phyloP scores from a whole-genome alignment of 805 yeast species.

The Candida verbasci region DNA sequence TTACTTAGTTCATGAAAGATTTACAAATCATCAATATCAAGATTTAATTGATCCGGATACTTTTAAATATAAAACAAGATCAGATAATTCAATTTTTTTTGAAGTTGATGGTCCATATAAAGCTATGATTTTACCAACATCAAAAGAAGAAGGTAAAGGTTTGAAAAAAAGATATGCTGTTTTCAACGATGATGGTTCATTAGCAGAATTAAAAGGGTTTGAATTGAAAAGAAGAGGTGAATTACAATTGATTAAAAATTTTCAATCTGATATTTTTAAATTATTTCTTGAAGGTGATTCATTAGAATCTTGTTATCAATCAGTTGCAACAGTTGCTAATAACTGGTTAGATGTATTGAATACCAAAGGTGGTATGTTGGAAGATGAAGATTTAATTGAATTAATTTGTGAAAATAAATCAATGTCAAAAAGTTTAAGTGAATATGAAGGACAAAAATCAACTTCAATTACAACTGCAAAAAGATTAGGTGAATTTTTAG shows the following conservation, averaged over 20 bases:
- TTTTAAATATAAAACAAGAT: constrained; percentile 66
- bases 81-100: constrained; percentile 93
- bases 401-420: constrained; percentile 93
- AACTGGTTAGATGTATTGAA: constrained; percentile 95
- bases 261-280: constrained; percentile 91
- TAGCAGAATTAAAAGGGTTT: constrained; percentile 95
- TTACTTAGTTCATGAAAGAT: constrained; percentile 82
- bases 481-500: constrained; percentile 89
- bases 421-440: constrained; percentile 88
- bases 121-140: constrained; percentile 96
- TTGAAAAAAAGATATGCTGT: constrained; percentile 96
- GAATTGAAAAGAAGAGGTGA: constrained; percentile 97
- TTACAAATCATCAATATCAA: constrained; percentile 94
- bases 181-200: constrained; percentile 86
- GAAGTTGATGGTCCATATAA: constrained; percentile 98
- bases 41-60: constrained; percentile 67
- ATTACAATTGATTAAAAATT: constrained; percentile 84
- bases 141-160: constrained; percentile 96
- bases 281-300: constrained; percentile 82
- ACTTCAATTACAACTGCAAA: constrained; percentile 95
- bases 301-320: constrained; percentile 73
- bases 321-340: constrained; percentile 90
- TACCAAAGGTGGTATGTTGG: constrained; percentile 78
- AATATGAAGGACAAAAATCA: constrained; percentile 86
- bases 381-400: constrained; percentile 90